Conservation (phyloP, 2,329 filamentous ascomycete species). For the Colletotrichum tamarilloi region DNA sequence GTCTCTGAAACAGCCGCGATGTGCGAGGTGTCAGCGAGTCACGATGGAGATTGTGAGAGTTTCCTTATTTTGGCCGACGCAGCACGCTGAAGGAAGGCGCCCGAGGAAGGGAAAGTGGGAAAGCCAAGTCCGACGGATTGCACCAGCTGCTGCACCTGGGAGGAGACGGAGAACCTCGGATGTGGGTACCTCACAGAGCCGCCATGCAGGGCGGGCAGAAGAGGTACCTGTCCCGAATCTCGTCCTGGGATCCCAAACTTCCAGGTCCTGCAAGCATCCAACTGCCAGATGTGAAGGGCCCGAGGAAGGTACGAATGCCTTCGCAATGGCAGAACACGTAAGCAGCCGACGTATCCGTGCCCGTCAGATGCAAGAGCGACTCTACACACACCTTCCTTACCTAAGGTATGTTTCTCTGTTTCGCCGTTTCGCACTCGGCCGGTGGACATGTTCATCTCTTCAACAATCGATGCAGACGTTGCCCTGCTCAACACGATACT, state of each 20-base stretch:
- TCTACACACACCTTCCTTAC: too few species aligned
- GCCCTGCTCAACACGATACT: constrained; percentile 17
- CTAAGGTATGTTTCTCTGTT: neutral
- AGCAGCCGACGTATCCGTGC: neutral
- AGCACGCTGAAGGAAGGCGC: neutral
- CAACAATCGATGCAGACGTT: neutral
- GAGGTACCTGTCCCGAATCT: neutral
- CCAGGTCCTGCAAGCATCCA: neutral
- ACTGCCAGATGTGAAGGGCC: neutral
- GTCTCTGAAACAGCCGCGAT: constrained; percentile 30
- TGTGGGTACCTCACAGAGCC: constrained; percentile 22
- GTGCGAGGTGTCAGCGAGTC: constrained; percentile 1
- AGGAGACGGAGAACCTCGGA: constrained; percentile 2
- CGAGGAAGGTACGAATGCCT: neutral
- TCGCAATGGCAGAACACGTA: neutral
- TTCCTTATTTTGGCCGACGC: neutral
- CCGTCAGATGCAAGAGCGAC: neutral
- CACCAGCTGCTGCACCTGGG: neutral
- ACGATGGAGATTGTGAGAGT: neutral
- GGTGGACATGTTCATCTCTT: constrained; percentile 24
- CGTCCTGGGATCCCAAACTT: neutral
- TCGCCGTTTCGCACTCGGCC: neutral
- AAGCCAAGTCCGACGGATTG: neutral
- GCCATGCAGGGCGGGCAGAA: constrained; percentile 12
- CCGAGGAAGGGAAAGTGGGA: neutral